Percentiles rank a stretch among this genome's conserved stretches.
These are phyloP conservation scores for Fusarium dlaminii DNA, from an alignment of 2,329 filamentous ascomycete species.

Conservation along the genomic window DNA sequence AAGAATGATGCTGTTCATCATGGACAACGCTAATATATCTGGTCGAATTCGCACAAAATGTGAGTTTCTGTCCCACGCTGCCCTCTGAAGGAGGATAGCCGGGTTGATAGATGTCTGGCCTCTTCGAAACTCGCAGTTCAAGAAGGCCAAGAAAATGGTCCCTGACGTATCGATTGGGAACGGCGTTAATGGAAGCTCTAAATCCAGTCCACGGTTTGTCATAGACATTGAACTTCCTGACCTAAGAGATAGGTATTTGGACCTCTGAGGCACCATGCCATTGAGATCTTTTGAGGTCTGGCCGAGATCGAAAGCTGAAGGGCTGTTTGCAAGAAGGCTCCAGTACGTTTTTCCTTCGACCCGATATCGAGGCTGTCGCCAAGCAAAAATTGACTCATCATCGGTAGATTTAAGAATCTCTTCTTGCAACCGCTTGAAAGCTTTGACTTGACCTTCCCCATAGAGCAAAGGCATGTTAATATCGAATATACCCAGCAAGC, in stretches of 20 bases:
- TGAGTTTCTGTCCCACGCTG: constrained; percentile 42
- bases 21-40: constrained; percentile 36
- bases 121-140: constrained; percentile 43
- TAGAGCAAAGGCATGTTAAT: constrained; percentile 49
- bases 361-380: constrained; percentile 30
- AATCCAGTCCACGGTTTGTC: constrained; percentile 40
- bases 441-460: constrained; percentile 44
- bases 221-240: constrained; percentile 31
- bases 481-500: constrained; percentile 46
- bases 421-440: constrained; percentile 43
- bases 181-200: constrained; percentile 42
- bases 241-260: constrained; percentile 39
- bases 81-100: constrained; percentile 43
- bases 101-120: constrained; percentile 37
- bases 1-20: constrained; percentile 43
- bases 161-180: constrained; percentile 39
- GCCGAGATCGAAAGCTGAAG: constrained; percentile 40
- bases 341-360: constrained; percentile 34
- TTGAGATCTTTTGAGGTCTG: constrained; percentile 28
- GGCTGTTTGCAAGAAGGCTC: constrained; percentile 42
- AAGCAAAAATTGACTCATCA: constrained; percentile 45
- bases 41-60: constrained; percentile 43
- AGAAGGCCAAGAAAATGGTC: constrained; percentile 42
- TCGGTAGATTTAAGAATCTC: constrained; percentile 44
- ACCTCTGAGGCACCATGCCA: constrained; percentile 25